phyloP scores from a whole-genome alignment of 176 grass and related monocot genomes.

The Miscanthus lutarioriparius region DNA sequence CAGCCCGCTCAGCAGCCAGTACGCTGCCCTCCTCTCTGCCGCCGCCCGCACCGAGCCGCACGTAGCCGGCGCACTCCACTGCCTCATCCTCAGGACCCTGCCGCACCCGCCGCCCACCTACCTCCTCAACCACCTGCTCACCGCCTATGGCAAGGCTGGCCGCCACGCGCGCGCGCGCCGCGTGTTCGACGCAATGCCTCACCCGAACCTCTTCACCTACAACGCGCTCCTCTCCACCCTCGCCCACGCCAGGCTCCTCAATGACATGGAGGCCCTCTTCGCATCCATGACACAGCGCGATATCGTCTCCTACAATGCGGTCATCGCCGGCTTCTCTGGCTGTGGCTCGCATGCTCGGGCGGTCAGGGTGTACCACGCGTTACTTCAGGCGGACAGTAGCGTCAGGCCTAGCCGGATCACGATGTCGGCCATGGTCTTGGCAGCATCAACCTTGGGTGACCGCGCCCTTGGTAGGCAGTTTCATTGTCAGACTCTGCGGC shows the following conservation, averaged over 20 bases:
- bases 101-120: slow-evolving; percentile 13
- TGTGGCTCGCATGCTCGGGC: slow-evolving; percentile 2
- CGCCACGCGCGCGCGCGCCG: slow-evolving; percentile 32
- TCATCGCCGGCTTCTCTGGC: slow-evolving; percentile 45
- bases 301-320: slow-evolving; percentile 56
- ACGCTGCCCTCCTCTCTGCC: slow-evolving; percentile 41
- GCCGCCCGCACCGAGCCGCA: neutral
- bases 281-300: slow-evolving; percentile 42
- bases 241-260: slow-evolving; percentile 28
- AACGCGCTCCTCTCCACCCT: slow-evolving; percentile 58
- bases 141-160: slow-evolving; percentile 38
- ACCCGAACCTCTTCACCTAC: slow-evolving; percentile 49
- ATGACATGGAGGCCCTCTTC: slow-evolving; percentile 41
- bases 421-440: slow-evolving; percentile 52
- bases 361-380: neutral
- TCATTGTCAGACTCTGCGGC: slow-evolving; percentile 53
- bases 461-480: slow-evolving; percentile 45
- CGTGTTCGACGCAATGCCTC: slow-evolving; percentile 56
- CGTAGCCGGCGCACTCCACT: slow-evolving; percentile 25
- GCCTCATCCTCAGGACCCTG: slow-evolving; percentile 41
- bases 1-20: slow-evolving; percentile 38
- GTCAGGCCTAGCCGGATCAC: slow-evolving; percentile 51
- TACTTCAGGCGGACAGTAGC: slow-evolving; percentile 32
- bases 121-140: slow-evolving; percentile 57
- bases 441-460: slow-evolving; percentile 26